Base-by-base conservation (phyloP, 2,329 filamentous ascomycete species). In the Claviceps maximensis region DNA sequence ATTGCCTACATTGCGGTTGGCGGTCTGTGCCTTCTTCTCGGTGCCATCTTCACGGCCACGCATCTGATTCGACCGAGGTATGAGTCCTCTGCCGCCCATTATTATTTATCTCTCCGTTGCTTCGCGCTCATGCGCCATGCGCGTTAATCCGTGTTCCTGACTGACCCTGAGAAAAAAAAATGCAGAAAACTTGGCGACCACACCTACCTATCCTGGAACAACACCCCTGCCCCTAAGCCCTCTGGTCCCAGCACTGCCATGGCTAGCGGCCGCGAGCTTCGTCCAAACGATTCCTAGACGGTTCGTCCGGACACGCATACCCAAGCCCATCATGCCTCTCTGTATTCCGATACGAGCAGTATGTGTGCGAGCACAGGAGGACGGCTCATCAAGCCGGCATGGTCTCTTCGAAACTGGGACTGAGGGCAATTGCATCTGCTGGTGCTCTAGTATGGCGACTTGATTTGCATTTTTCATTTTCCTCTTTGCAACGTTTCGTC, bases 161-260 rank as follows among this genome's bases (percentile, higher is more conserved):
- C 31, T 33, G 6, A 33, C 27, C 27, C 27, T 8, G 8, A 29
- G 8, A 29, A 29, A 29, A 29, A 29, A 29, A 29, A 29, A 29
- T 29, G 6, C 59, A 91, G 93, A 64, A 98, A 97, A 86, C 80
- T 98, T 44, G 93, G 93, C 56, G 93, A 98, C 68, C 93, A 97
- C 69, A 96, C 89, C 9, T 97, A 98, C 67, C 78, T 98, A 49
- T 93, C 88, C 25, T 98, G 93, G 93, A 96, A 97, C 67, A 80
- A 81, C 54, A 72, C 71, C 1, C 75, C 76, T 2, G 60, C 69
- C n/a, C 58, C 67, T 56, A 74, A 74, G 62, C 62, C 69, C 17
- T 63, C 64, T 10, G 69, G 69, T 38, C 67, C 71, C 27, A 63
- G 66, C 53, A 67, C 72, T 15, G 75, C 70, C 55, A 66, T 73